phyloP scores from a whole-genome alignment of 768 basidiomycete genomes.

The Rhizopogon vinicolor region DNA sequence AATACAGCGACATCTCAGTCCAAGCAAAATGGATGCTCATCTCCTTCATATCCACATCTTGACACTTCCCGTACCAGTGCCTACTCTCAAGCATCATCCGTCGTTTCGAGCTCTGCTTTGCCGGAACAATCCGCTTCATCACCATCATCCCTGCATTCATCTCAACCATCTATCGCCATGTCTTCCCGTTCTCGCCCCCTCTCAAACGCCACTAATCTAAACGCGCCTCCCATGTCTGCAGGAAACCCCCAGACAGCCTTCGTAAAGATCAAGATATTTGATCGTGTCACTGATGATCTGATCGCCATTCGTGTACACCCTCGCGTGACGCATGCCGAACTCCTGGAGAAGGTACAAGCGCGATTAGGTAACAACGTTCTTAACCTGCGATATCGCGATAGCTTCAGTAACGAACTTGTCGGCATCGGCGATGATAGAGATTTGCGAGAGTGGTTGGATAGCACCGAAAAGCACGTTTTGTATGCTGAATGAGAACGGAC shows the following conservation, averaged over 20 bases:
- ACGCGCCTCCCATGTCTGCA: conserved; percentile 70
- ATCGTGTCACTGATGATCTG: conserved; percentile 87
- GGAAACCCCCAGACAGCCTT: conserved; percentile 82
- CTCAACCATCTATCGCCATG: conserved; percentile 46
- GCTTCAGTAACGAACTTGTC: conserved; percentile 58
- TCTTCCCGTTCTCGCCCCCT: conserved; percentile 52
- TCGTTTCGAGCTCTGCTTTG: conserved; percentile 21
- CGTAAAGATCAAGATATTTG: conserved; percentile 98
- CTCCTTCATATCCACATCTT: conserved; percentile 25
- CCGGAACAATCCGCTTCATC: conserved; percentile 33
- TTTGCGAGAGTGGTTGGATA: conserved; percentile 69
- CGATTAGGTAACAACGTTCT: conserved; percentile 75
- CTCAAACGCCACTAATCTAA: conserved; percentile 49
- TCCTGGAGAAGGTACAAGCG: conserved; percentile 89
- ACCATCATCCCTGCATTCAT: conserved; percentile 44
- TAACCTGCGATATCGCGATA: conserved; percentile 72
- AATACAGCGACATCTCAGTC: conserved; percentile 42
- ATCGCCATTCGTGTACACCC: conserved; percentile 98
- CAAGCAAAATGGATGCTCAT: conserved; percentile 24
- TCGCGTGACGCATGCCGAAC: conserved; percentile 74
- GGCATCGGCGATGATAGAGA: conserved; percentile 60
- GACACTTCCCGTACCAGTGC: conserved; percentile 17
- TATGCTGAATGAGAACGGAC: conserved; percentile 57
- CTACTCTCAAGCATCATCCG: conserved; percentile 26
- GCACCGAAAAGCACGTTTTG: conserved; percentile 77